phyloP scores from a whole-genome alignment of 768 basidiomycete species.

The Obba rivulosa region DNA sequence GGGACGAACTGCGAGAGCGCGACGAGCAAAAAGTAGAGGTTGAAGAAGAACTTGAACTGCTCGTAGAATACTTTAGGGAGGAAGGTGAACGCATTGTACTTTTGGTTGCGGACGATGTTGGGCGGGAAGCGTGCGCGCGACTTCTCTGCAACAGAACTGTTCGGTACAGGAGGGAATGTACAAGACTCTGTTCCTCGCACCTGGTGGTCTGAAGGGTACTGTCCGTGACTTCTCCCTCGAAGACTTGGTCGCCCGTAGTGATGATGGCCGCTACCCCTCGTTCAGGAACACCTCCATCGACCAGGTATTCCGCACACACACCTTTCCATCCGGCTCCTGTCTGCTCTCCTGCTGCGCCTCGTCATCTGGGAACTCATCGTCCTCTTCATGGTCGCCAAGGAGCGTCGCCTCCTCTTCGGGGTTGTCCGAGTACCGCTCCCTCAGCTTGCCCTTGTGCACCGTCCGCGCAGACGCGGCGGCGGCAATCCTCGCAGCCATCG shows the following conservation, averaged over 20 bases:
- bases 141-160: constrained; percentile 47
- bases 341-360: constrained; percentile 27
- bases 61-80: constrained; percentile 96
- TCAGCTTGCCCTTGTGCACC: constrained; percentile 38
- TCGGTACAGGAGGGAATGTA: not conserved
- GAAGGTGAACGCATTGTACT: constrained; percentile 97
- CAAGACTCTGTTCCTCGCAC: constrained; percentile 28
- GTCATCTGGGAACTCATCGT: constrained; percentile 33
- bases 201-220: constrained; percentile 71
- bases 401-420: constrained; percentile 58
- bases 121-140: constrained; percentile 68
- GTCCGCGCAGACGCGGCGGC: constrained; percentile 26
- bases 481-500: constrained; percentile 27
- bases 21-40: constrained; percentile 95
- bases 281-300: not conserved
- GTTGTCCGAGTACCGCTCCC: constrained; percentile 59
- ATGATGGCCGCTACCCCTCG: constrained; percentile 18
- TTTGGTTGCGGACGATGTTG: constrained; percentile 95
- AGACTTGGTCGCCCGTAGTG: constrained; percentile 22
- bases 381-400: constrained; percentile 32
- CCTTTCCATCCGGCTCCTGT: constrained; percentile 17
- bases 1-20: constrained; percentile 96
- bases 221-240: constrained; percentile 64
- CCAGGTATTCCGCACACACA: constrained; percentile 8
- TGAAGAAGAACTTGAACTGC: constrained; percentile 99